Evolutionary conservation across 371 early-diverging fungal genomes (phyloP).

Genomic region (Syncephalastrum contaminatum): DNA sequence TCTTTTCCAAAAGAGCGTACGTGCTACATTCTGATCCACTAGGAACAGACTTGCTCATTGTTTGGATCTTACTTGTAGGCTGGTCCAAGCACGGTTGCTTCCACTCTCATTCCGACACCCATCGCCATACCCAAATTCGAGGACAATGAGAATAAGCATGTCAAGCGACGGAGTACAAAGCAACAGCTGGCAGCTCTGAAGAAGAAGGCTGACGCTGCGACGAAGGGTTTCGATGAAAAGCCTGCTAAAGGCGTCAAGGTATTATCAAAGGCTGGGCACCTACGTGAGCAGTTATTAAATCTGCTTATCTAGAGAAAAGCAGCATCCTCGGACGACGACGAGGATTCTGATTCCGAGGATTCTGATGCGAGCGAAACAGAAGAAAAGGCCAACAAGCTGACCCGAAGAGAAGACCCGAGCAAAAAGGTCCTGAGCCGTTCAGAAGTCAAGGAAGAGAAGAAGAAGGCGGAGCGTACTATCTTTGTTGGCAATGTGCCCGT

Average conservation of each 20-base stretch:
- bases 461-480: constrained; percentile 60
- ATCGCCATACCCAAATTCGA: neutral
- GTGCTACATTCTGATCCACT: neutral
- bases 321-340: constrained; percentile 3
- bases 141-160: neutral
- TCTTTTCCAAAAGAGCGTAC: constrained; percentile 4
- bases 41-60: neutral
- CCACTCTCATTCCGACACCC: neutral
- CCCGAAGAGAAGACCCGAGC: neutral
- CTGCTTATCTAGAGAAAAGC: constrained; percentile 2
- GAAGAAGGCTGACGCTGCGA: constrained; percentile 2
- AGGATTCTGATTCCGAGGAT: constrained; percentile 2
- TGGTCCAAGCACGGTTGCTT: constrained; percentile 1
- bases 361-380: neutral
- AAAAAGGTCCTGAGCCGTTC: too few species aligned
- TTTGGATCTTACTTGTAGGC: neutral
- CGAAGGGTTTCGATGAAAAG: neutral
- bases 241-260: neutral
- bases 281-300: neutral
- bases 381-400: neutral
- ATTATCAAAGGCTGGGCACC: neutral
- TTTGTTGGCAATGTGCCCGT: constrained; percentile 85
- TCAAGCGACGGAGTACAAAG: neutral
- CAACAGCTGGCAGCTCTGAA: constrained; percentile 6
- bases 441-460: constrained; percentile 47